These are phyloP conservation scores for Apiospora pterosperma DNA, from an alignment of 2,329 filamentous ascomycete genomes.

Conservation along the genomic window DNA sequence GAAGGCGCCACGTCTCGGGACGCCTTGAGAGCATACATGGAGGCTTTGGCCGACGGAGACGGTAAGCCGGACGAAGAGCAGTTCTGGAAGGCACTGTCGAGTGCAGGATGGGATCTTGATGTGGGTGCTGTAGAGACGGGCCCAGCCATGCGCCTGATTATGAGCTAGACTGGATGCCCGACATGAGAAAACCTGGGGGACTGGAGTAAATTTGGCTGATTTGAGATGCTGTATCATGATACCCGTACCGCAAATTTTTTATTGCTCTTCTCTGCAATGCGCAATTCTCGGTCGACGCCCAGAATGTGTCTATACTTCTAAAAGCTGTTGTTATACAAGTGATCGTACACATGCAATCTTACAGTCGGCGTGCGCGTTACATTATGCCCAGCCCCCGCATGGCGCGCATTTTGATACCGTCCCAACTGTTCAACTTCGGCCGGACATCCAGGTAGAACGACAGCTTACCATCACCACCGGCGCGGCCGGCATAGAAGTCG, in stretches of 20 bases:
- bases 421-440: conserved; percentile 66
- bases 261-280: neutral
- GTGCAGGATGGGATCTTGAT: conserved; percentile 63
- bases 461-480: conserved; percentile 34
- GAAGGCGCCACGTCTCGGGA: conserved; percentile 44
- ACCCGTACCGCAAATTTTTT: neutral
- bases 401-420: conserved; percentile 65
- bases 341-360: neutral
- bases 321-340: neutral
- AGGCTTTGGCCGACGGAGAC: conserved; percentile 8
- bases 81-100: conserved; percentile 42
- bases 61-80: conserved; percentile 20
- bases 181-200: conserved; percentile 13
- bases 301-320: neutral
- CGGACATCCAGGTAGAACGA: conserved; percentile 68
- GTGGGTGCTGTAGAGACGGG: conserved; percentile 64
- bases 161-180: conserved; percentile 25
- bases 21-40: conserved; percentile 31
- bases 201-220: neutral
- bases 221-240: conserved; percentile 4
- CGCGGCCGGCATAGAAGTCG: conserved; percentile 85
- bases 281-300: neutral
- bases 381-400: conserved; percentile 47
- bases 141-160: conserved; percentile 40
- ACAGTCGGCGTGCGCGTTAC: conserved; percentile 20